Base-by-base conservation (phyloP, 2,329 filamentous ascomycete species). In the Calonectria hawksworthii region DNA sequence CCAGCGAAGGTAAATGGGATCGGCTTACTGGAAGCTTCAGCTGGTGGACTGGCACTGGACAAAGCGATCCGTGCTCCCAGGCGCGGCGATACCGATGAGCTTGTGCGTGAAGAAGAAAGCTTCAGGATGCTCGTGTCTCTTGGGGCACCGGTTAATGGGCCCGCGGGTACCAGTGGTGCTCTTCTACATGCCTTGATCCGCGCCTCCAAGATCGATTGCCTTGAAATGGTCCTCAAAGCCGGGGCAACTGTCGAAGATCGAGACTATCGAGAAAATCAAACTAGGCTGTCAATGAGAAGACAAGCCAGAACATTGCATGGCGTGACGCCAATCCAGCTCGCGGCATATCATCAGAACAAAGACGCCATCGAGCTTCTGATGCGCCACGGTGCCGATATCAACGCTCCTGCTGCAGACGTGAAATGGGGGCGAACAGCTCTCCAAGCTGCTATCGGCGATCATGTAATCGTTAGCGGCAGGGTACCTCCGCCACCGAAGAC, bases 361-460 rank as follows among this genome's bases (percentile, higher is more conserved):
- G 59, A 65, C 7, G 34, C 26, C 11, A 51, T 70, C 18, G 34
- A 54, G 26, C 59, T 65, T 47, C 30, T 70, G 18, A 51, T 70
- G 14, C 44, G 51, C 8, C 21, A 70, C 9, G 13, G 38, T 26
- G 68, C 68, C 3, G 26, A 70, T 23, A 70, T 70, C 21, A 70
- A 70, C 28, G 68, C 59, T 14, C 34, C 68, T 21, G 68, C 68
- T n/a, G 61, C 68, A 14, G 36, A 70, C 23, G 32, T 26, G 8
- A 10, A 4, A 1, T 14, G n/a, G 28, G 59, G 34, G 21, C 14
- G 47, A 23, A 70, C 68, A 47, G 59, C 59, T 56, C 59, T 70
- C 23, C 68, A 70, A 38, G 68, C 59, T 13, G 56, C 68, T 1
- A 23, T 44, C n/a, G 56, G 41, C 7, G 28, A 38, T 51, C n/a